phyloP scores from a whole-genome alignment of 768 basidiomycete genomes.

The Tricholoma sp. region DNA sequence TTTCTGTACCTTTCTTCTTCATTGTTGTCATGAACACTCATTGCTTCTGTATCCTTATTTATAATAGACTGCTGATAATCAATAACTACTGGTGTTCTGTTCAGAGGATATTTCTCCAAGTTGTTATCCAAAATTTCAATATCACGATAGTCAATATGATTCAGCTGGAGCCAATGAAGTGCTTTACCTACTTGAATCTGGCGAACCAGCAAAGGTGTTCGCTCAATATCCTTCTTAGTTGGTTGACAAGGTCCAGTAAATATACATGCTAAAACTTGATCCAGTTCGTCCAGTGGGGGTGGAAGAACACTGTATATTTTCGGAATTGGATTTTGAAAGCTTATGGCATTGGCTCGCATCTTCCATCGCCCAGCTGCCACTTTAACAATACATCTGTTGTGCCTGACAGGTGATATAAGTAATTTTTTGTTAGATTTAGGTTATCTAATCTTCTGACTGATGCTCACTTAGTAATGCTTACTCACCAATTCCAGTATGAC shows the following conservation, averaged over 20 bases:
- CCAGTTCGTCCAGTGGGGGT: conserved; percentile 20
- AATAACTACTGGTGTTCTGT: conserved; percentile 18
- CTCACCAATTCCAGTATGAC: too few relatives aligned
- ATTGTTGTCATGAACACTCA: too few relatives aligned
- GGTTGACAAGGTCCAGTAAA: conserved; percentile 25
- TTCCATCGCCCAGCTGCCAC: conserved; percentile 2
- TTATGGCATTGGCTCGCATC: conserved; percentile 29
- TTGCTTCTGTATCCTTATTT: too few relatives aligned
- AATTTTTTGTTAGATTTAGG: too few relatives aligned
- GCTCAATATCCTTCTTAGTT: neutral
- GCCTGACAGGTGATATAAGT: neutral
- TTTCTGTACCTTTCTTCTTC: conserved; percentile 23
- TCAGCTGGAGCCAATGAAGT: neutral
- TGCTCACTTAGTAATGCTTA: too few relatives aligned
- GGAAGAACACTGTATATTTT: conserved; percentile 22
- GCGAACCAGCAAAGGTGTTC: neutral
- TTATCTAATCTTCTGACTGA: too few relatives aligned
- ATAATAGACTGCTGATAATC: conserved; percentile 11
- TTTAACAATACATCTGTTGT: neutral
- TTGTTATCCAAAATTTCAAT: conserved; percentile 22
- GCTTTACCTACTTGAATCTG: neutral
- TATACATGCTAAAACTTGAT: conserved; percentile 26
- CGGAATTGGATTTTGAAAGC: conserved; percentile 22
- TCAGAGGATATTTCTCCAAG: conserved; percentile 16
- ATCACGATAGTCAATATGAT: conserved; percentile 10